Evolutionary conservation across 495 filamentous ascomycete genomes (phyloP).

Genomic region (Podospora tetraspora): DNA sequence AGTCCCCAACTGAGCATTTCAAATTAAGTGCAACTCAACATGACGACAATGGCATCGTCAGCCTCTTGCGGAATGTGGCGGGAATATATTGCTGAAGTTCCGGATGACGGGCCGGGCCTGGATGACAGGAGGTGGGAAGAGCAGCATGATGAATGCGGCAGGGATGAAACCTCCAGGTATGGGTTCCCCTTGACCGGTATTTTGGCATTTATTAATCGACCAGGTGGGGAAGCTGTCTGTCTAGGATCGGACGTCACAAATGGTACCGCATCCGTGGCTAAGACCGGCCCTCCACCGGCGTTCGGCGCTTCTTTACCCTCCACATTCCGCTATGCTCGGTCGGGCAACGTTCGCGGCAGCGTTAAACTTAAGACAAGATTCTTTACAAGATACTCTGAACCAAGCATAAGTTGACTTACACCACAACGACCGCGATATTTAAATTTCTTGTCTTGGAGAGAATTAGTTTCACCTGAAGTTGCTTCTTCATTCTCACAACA

Average conservation of each 20-base stretch:
- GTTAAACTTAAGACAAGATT: not conserved
- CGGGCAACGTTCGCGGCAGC: too few species aligned
- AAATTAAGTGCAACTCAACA: not conserved
- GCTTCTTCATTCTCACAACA: too few species aligned
- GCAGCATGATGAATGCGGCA: not conserved
- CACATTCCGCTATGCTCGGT: not conserved
- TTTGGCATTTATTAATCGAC: not conserved
- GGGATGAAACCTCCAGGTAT: not conserved
- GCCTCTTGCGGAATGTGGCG: not conserved
- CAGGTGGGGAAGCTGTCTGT: not conserved
- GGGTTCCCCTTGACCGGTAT: not conserved
- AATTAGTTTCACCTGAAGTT: too few species aligned
- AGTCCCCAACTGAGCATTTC: too few species aligned
- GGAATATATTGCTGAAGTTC: not conserved
- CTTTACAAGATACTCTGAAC: not conserved
- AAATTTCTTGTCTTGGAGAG: too few species aligned
- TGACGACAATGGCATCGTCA: not conserved
- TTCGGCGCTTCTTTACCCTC: not conserved
- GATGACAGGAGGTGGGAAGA: not conserved
- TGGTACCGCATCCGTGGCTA: not conserved
- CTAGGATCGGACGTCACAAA: not conserved
- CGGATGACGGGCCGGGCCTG: not conserved
- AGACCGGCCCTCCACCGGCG: not conserved
- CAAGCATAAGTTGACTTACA: not conserved
- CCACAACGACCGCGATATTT: not conserved